Conservation (phyloP, 305 asterid species). For the Coffea humblotiana region DNA sequence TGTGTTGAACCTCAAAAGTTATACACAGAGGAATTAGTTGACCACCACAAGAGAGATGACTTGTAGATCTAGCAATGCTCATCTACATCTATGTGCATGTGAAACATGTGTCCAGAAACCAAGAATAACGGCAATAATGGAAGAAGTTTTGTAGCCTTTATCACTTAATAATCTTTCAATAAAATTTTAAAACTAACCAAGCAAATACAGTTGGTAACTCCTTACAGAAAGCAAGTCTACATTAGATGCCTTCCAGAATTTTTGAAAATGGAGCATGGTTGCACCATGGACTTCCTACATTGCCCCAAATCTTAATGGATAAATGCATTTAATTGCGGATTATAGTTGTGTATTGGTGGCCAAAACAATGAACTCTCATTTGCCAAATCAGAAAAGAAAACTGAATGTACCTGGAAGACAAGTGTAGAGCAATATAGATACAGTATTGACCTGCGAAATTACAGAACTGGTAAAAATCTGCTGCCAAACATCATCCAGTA, state of each 20-base stretch:
- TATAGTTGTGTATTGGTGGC: neutral
- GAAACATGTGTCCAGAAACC: neutral
- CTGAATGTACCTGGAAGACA: slow-evolving; percentile 64
- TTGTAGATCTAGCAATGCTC: neutral
- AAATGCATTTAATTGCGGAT: neutral
- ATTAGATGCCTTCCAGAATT: neutral
- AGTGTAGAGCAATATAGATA: slow-evolving; percentile 56
- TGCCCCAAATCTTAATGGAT: neutral
- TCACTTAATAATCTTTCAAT: neutral
- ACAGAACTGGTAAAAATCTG: slow-evolving; percentile 16
- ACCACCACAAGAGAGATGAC: neutral
- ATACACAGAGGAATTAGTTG: neutral
- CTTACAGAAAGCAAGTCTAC: neutral
- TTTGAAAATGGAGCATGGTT: neutral
- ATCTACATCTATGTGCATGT: neutral
- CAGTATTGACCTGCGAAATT: slow-evolving; percentile 56
- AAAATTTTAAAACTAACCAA: neutral
- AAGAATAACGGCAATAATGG: neutral
- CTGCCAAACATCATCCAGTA: slow-evolving; percentile 11
- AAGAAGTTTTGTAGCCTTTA: neutral
- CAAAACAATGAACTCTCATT: slow-evolving; percentile 8
- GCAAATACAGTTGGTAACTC: neutral
- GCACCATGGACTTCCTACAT: neutral
- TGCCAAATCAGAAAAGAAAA: slow-evolving; percentile 19
- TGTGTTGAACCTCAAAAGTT: neutral